Base-by-base conservation (phyloP, 2,329 filamentous ascomycete species). In the Ascochyta fabae region DNA sequence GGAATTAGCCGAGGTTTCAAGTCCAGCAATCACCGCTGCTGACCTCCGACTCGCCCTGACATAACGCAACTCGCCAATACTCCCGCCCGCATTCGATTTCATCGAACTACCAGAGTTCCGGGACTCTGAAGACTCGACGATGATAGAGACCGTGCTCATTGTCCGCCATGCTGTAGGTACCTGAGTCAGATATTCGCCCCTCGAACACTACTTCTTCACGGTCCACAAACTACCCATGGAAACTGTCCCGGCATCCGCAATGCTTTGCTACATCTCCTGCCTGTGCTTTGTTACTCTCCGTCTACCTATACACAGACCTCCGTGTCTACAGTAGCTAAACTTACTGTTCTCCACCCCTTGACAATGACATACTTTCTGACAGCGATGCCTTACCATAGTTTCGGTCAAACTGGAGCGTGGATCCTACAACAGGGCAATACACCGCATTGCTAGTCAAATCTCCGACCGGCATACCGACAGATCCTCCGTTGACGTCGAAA, bases 381-480 rank as follows among this genome's bases (percentile, higher is more conserved):
- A 47, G 53, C 40, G 40, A 45, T 53, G 42, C 40, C 46, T 57
- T 43, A 38, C 48, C 59, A 51, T 64, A 73, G 93, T 96, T 96
- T 77, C 92, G 95, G 60, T 88, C 90, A 62, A 92, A 90, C 74
- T 98, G 93, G 92, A 86, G 86, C 39, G 91, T 98, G 58, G 88
- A 98, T 77, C 86, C 87, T 41, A 79, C 83, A 58, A 94, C 91
- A 34, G 94, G 95, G 48, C 83, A 83, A 65, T 98, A 98, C 80
- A 84, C 83, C 49, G 81, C 89, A 23, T 82, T 81, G 29, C 82
- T 82, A 55, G 86, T 59, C 44, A 61, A 83, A 38, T 92, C 91
- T 34, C 94, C 95, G 0, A 98, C 95, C 6, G 90, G 91, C 48
- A 92, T 96, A 61, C 84, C 93, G 4, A 89, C 90, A 24, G 95